A percentile compares a stretch with the other conserved stretches of the same genome.
These are phyloP conservation scores for Penicillium sp. DNA, from an alignment of 2,329 filamentous ascomycete species.

Conservation along the genomic window DNA sequence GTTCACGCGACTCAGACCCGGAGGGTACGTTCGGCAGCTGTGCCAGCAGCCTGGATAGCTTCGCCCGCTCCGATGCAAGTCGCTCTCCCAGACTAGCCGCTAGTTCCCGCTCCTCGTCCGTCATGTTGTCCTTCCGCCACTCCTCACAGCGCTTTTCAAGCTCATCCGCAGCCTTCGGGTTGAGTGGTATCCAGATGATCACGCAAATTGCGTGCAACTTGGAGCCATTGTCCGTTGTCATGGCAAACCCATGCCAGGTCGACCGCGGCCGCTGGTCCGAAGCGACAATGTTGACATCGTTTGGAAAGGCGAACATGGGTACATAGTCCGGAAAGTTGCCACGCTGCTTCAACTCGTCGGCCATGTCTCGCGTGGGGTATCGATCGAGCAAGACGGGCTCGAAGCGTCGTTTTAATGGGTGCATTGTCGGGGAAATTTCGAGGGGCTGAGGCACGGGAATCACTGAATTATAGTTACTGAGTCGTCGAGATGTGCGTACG, in stretches of 20 bases:
- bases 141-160: conserved; percentile 74
- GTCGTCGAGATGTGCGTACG: conserved; percentile 77
- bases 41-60: conserved; percentile 83
- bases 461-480: conserved; percentile 98
- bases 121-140: conserved; percentile 92
- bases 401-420: conserved; percentile 89
- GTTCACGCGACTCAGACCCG: conserved; percentile 77
- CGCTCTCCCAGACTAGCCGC: conserved; percentile 89
- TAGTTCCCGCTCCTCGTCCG: conserved; percentile 91
- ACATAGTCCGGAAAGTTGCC: conserved; percentile 95
- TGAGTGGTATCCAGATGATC: conserved; percentile 89
- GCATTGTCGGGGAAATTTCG: conserved; percentile 87
- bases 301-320: conserved; percentile 98
- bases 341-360: conserved; percentile 76
- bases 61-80: conserved; percentile 81
- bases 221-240: conserved; percentile 90
- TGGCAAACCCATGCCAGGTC: conserved; percentile 99
- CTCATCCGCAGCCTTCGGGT: conserved; percentile 77
- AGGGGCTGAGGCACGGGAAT: conserved; percentile 92
- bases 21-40: conserved; percentile 78
- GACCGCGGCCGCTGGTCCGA: conserved; percentile 90
- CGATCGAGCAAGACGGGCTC: conserved; percentile 95
- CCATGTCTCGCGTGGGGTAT: conserved; percentile 81
- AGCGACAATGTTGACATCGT: conserved; percentile 95
- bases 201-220: conserved; percentile 91